A percentile compares a stretch with the other conserved stretches of the same genome.
phyloP scores from a whole-genome alignment of 768 basidiomycete species.

The Pisolithus albus region DNA sequence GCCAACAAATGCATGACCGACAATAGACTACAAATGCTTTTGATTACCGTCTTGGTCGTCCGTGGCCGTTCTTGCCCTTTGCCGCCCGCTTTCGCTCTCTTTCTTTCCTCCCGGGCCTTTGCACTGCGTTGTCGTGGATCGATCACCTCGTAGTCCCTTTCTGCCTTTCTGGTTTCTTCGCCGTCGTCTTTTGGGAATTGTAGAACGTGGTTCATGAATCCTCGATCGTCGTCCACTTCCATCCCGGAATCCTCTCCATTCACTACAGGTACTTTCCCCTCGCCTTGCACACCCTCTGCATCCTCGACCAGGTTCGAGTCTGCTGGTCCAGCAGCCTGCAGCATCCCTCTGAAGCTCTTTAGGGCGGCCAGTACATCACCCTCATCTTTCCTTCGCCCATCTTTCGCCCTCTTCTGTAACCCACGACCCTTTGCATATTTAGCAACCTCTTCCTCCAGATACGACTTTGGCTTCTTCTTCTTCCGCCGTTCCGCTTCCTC shows the following conservation, averaged over 20 bases:
- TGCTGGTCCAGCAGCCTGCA: constrained; percentile 39
- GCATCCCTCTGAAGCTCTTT: constrained; percentile 63
- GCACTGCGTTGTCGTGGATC: constrained; percentile 72
- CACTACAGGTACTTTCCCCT: constrained; percentile 15
- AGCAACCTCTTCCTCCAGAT: constrained; percentile 73
- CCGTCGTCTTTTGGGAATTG: constrained; percentile 74
- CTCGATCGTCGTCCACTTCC: constrained; percentile 74
- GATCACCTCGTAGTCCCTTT: constrained; percentile 85
- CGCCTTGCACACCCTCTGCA: constrained; percentile 6
- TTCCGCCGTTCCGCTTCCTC: constrained; percentile 51
- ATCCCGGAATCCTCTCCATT: constrained; percentile 44
- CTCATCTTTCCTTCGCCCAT: constrained; percentile 58
- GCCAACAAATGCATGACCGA: too few species aligned
- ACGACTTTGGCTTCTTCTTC: constrained; percentile 55
- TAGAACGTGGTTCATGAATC: constrained; percentile 66
- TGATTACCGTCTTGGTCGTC: constrained; percentile 18
- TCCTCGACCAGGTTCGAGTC: constrained; percentile 16
- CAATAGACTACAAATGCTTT: too few species aligned
- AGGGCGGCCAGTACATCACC: constrained; percentile 62
- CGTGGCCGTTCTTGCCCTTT: constrained; percentile 16
- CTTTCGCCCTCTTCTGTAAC: constrained; percentile 48
- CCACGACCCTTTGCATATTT: constrained; percentile 69
- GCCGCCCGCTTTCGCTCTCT: constrained; percentile 48
- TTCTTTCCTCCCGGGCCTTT: constrained; percentile 70
- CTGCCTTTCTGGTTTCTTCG: constrained; percentile 70